Base-by-base conservation (phyloP, 2,329 filamentous ascomycete genomes). In the Fusarium sp. region DNA sequence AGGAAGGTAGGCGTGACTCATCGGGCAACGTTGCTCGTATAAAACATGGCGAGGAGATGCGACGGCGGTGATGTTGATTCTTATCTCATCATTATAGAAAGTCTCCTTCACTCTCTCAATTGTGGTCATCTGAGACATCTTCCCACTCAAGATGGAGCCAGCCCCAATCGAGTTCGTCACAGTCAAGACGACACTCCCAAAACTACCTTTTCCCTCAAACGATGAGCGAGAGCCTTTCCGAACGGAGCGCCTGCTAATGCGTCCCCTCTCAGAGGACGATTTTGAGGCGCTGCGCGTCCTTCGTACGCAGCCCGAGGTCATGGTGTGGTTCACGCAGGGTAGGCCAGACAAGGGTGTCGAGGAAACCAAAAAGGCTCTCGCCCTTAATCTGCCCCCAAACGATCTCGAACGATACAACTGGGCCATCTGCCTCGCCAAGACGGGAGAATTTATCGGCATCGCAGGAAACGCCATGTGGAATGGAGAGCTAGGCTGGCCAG, bases 271-370 rank as follows among this genome's bases (percentile, higher is more conserved):
- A 1, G 79, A 85, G 20, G 82, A 85, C 4, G 91, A 93, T 79
- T 82, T 89, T 2, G 80, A 83, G 2, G 86, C 83, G 8, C 69
- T 91, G 18, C 83, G 89, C 71, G 81, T 81, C 25, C 82, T 94
- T 63, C 89, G 91, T 27, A 84, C 83, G 16, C 85, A 91, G 78
- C 85, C 86, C 6, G 89, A 91, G 73, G 89, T 91, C 56, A 93
- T 94, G 92, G 80, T 80, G 64, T 91, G 87, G 85, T 91, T 91
- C 63, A 63, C 70, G 4, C 73, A 78, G 72, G 86, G 85, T 66
- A 65, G 74, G 10, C 74, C 82, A 10, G 87, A 91, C 80, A 69
- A 76, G 63, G 82, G 86, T 74, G 58, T 85, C 2, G 84, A 82
- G 2, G 83, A 85, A 66, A 88, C 89, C 11, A 81, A 80, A 68